Evolutionary conservation across 169 alveolate genomes (phyloP).

Genomic region (Eimeria praecox): DNA sequence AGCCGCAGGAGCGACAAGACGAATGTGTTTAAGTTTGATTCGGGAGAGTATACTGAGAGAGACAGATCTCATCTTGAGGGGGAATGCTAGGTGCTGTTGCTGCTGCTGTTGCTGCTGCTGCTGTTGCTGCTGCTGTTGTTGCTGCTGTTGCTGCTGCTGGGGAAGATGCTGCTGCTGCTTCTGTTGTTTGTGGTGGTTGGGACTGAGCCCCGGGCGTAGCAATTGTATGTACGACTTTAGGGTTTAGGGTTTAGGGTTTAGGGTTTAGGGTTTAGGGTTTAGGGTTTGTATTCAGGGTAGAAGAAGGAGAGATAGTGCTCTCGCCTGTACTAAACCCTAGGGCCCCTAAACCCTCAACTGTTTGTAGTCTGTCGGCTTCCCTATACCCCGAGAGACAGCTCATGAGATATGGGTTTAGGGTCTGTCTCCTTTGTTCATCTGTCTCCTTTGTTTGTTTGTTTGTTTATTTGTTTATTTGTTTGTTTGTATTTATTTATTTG

Average conservation of each 20-base stretch:
- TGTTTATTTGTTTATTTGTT: background rate
- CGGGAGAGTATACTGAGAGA: background rate
- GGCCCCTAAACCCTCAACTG: background rate
- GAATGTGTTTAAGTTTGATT: background rate
- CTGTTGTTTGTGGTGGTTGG: slow-evolving; percentile 1
- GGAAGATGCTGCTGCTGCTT: background rate
- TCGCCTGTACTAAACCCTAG: background rate
- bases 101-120: slow-evolving; percentile 6
- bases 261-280: slow-evolving; percentile 44
- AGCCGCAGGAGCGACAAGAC: background rate
- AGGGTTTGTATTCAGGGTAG: slow-evolving; percentile 18
- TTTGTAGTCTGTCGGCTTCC: slow-evolving; percentile 25
- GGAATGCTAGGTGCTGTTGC: slow-evolving; percentile 39
- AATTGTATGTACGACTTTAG: background rate
- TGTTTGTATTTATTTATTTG: background rate
- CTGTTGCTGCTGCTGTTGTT: slow-evolving; percentile 10
- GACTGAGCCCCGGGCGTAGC: background rate
- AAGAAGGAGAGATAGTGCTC: background rate
- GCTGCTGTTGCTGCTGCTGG: slow-evolving; percentile 9
- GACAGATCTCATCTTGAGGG: slow-evolving; percentile 17
- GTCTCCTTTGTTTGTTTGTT: background rate
- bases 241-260: slow-evolving; percentile 46
- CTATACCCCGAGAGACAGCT: slow-evolving; percentile 68
- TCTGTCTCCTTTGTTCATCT: too few relatives aligned
- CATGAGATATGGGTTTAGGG: slow-evolving; percentile 75